Base-by-base conservation (phyloP, 768 basidiomycete species). In the Symmetrospora coprosmae region DNA sequence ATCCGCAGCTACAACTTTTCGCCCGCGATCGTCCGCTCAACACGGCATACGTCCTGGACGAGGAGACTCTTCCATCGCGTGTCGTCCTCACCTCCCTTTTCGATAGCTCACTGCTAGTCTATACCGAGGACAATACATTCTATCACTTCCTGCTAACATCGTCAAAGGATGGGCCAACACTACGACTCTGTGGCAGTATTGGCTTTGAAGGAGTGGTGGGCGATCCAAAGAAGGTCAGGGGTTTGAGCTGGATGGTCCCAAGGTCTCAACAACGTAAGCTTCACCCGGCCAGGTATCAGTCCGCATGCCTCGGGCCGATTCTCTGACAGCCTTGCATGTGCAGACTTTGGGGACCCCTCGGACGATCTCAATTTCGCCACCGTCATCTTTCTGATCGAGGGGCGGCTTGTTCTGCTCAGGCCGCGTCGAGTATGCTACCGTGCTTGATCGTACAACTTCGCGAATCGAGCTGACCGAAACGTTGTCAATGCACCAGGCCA, bases 181-280 rank as follows among this genome's bases (percentile, higher is more conserved):
- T 97, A 38, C 84, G 89, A 66, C 72, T 87, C 3, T 97, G 94
- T 72, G 92, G 92, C 7, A 94, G 87, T 67, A 99, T 97, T 69
- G 85, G 83, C 17, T 97, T 99, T 70, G 79, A 79, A 52, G 92
- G 91, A 4, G 85, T 97, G 50, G 86, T 97, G 47, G 79, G 82
- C 13, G 79, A 80, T 7, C 90, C 94, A 5, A 80, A 77, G 33
- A 80, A 86, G 13, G 91, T 99, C 1, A 76, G 90, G 62, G 85
- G 85, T 66, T 74, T 97, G 70, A 94, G 91, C 72, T 99, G 94
- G 94, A 85, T 97, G 82, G 86, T 99, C 58, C 92, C 94, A 0
- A 76, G 78, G 60, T 81, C 84, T 9, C 92, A 97, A 71, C 96
- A 91, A 72, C 84, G 94, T 92, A 70, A 66, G 84, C 76, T 16